Evolutionary conservation across 768 basidiomycete species (phyloP), one percentile per base, ranked within the genome.

Genomic region (Pisolithus marmoratus): DNA sequence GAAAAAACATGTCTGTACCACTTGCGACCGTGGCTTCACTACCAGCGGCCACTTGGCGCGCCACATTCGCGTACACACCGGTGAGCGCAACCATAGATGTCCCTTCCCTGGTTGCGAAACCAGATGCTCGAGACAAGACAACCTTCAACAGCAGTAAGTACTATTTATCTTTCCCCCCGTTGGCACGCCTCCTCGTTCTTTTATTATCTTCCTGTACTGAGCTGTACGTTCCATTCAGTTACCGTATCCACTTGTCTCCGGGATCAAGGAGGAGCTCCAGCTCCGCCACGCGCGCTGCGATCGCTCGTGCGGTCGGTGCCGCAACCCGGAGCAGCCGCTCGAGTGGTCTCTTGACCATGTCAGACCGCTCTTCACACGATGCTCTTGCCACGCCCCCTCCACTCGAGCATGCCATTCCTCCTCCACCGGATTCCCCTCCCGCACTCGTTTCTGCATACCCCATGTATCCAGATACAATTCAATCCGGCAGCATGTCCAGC

Each of bases 81-180:
- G 92, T 38, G 92, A 94, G 62, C 79, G 90, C 55, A 93, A 94
- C 70, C 90, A 94, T 73, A 88, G 84, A 54, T 95, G 92, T 63
- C 92, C 93, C 31, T 94, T 91, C 72, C 92, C 93, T n/a, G 92
- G 91, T 22, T 95, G 92, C 66, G 89, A 93, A 60, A 94, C 91
- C 2, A 78, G 88, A 17, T 94, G 93, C 58, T 91, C 89, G 11
- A 75, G 92, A 31, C 90, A 93, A 67, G 93, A 95, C 60, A 95
- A 95, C 58, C 76, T 95, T 17, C 82, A 68, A 24, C 66, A 68
- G n/a, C 66, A 68, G 66, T 68, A 15, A 53, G 66, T 55, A 15
- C 11, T 57, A 48, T 54, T 41, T 29, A 44, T 46, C 12, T 15
- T 29, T 15, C 17, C 5, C 42, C 52, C 29, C 38, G 20, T n/a